Conservation (phyloP, 1,284 basidiomycete species). For the Fistulinella staudtii region DNA sequence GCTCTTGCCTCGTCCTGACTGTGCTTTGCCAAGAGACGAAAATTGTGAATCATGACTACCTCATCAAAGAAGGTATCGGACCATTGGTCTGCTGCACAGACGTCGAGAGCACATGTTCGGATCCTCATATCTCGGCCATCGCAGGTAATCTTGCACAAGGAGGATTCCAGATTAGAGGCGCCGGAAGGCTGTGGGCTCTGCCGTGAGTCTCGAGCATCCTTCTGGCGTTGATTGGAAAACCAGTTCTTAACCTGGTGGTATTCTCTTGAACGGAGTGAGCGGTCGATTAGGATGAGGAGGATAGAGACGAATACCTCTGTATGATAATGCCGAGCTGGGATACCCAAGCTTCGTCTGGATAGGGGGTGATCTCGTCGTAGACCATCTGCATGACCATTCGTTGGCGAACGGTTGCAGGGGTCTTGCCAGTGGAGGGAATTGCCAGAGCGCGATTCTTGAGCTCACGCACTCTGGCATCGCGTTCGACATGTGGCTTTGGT, state of each 20-base stretch:
- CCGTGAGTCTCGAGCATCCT: conserved; percentile 38
- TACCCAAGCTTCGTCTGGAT: conserved; percentile 52
- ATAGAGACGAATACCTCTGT: conserved; percentile 37
- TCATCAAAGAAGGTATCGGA: conserved; percentile 55
- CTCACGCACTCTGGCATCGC: conserved; percentile 32
- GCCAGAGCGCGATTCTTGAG: conserved; percentile 42
- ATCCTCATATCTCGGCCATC: conserved; percentile 47
- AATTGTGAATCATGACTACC: conserved; percentile 52
- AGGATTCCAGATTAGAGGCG: conserved; percentile 28
- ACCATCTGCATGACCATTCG: conserved; percentile 53
- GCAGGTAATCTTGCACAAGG: conserved; percentile 33
- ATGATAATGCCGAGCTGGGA: conserved; percentile 46
- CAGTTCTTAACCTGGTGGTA: conserved; percentile 58
- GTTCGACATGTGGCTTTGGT: conserved; percentile 25
- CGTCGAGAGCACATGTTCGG: conserved; percentile 40
- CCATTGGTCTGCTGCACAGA: conserved; percentile 43
- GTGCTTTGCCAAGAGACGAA: conserved; percentile 37
- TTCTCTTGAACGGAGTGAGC: conserved; percentile 36
- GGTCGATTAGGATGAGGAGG: not conserved
- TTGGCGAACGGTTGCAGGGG: conserved; percentile 51
- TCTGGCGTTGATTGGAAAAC: conserved; percentile 58
- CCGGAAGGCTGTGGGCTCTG: conserved; percentile 32
- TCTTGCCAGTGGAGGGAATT: conserved; percentile 52
- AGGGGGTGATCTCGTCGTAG: conserved; percentile 57
- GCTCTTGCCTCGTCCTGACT: conserved; percentile 34